phyloP scores from a whole-genome alignment of 1,139 yeast genomes.

The Nakaseomyces kungkrabaensis region DNA sequence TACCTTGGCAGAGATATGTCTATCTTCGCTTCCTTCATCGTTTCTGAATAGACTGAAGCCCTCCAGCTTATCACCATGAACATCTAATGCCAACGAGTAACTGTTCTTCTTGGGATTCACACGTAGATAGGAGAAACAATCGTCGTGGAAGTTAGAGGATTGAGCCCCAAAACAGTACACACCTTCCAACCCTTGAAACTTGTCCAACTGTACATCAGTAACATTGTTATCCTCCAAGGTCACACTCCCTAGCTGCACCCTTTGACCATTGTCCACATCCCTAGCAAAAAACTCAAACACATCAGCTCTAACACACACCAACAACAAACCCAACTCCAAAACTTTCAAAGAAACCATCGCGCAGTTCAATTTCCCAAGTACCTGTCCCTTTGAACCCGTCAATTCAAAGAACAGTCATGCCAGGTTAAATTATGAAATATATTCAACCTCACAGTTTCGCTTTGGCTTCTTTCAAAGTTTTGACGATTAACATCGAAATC shows the following conservation, averaged over 20 bases:
- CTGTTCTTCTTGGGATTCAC: neutral
- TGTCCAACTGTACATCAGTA: neutral
- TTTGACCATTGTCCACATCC: neutral
- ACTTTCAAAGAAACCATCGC: neutral
- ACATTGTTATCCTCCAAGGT: neutral
- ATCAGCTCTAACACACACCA: neutral
- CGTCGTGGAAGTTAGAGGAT: neutral
- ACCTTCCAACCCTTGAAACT: neutral
- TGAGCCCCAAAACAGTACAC: slow-evolving; percentile 2
- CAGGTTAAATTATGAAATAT: no score
- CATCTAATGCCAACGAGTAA: slow-evolving; percentile 7
- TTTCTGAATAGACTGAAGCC: slow-evolving; percentile 13
- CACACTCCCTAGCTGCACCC: neutral
- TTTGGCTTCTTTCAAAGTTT: no score
- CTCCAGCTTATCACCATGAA: slow-evolving; percentile 8
- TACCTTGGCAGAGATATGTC: slow-evolving; percentile 6
- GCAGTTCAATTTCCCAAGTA: no score
- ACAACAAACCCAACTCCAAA: neutral
- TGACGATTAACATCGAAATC: no score
- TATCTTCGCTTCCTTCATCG: slow-evolving; percentile 10
- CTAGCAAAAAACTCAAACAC: neutral
- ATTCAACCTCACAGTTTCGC: no score
- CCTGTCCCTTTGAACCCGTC: no score
- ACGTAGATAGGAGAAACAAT: slow-evolving; percentile 4
- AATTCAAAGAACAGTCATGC: no score